Base-by-base conservation (phyloP, 177 flowering plant genomes). In the Vitis hybrid region DNA sequence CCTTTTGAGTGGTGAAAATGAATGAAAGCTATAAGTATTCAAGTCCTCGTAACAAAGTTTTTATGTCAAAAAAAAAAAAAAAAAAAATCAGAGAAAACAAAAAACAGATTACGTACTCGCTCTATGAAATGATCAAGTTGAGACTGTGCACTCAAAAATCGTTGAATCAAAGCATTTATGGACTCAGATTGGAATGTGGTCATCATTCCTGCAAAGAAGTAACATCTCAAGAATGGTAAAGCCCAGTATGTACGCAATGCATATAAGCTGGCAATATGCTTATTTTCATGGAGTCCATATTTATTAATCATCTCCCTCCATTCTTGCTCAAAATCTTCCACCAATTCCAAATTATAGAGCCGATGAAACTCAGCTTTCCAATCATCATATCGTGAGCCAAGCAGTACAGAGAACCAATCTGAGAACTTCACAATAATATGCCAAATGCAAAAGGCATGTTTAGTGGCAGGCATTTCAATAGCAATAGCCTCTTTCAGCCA, bases 381-480 rank as follows among this genome's bases (percentile, higher is more conserved):
- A 13, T 78, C 79, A 77, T 86, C 91, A 71, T 89, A 91, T 59
- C 66, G 82, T 20, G 85, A 75, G 17, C 89, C 93, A 53, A 87
- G 90, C 51, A 81, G 70, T 28, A 72, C 75, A 71, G 86, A 82
- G 77, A 91, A 89, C 93, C 92, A 91, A 69, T 84, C 84, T 6
- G 92, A 82, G 81, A 88, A 88, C 77, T 84, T 88, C 9, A 92
- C 73, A 56, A 81, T 67, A 52, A 91, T 86, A 64, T 86, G 87
- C 90, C 90, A 87, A 58, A 91, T 84, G 81, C 89, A 89, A 63
- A 91, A 85, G 20, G 92, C 96, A 73, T 91, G 96, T 65, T 84
- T 89, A 12, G 90, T 85, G 50, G 57, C 68, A 22, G 91, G 90
- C 88, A 91, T 77, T 70, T 86, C 93, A 38, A 49, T 60, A 11